A percentile compares a stretch with the other conserved stretches of the same genome.
Conservation (phyloP, 1,139 yeast species). For the Protomyces lactucae-debilis region DNA sequence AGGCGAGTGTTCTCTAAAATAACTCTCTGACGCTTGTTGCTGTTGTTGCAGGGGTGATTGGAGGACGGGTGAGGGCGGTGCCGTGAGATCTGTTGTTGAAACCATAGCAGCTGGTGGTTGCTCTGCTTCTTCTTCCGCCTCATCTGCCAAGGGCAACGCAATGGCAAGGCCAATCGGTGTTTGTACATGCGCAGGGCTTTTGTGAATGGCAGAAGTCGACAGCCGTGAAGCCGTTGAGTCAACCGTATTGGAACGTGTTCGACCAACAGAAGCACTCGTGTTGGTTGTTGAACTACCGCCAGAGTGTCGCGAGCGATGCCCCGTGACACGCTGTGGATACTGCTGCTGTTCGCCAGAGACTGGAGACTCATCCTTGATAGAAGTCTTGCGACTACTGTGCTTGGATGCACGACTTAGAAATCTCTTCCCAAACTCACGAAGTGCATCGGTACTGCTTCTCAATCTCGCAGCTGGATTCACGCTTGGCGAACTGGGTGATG, state of each 20-base stretch:
- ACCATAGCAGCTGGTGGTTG: background rate
- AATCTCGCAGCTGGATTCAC: constrained; percentile 8
- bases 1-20: background rate
- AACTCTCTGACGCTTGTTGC: background rate
- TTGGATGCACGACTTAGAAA: constrained; percentile 7
- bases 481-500: constrained; percentile 12
- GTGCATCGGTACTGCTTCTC: constrained; percentile 16
- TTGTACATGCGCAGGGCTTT: background rate
- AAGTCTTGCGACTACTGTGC: background rate
- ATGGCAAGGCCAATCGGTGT: background rate
- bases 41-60: background rate
- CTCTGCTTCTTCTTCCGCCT: background rate
- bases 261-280: constrained; percentile 3
- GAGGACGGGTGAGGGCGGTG: background rate
- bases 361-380: background rate
- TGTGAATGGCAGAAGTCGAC: background rate
- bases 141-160: background rate
- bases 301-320: background rate
- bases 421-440: constrained; percentile 13
- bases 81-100: background rate
- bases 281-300: constrained; percentile 9
- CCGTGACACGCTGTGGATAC: background rate
- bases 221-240: constrained; percentile 5
- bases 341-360: background rate
- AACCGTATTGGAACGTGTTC: constrained; percentile 21